phyloP scores from a whole-genome alignment of 2,329 filamentous ascomycete genomes.

The Fusarium sp. region DNA sequence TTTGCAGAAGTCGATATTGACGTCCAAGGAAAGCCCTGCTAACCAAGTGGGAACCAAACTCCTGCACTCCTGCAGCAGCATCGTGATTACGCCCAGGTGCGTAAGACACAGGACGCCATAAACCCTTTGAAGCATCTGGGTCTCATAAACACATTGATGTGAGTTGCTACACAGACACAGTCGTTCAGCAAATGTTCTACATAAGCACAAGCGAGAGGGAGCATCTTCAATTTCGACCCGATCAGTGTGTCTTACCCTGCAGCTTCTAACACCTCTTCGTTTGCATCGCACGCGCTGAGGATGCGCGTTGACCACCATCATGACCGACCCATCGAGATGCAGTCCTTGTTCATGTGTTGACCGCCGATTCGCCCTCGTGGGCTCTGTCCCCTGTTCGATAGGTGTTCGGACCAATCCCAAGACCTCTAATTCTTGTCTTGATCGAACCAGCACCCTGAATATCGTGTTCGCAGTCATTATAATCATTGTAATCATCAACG shows the following conservation, averaged over 20 bases:
- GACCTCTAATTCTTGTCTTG: conserved; percentile 2
- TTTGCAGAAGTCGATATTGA: conserved; percentile 1
- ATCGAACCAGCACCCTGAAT: conserved; percentile 9
- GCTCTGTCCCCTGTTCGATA: conserved; percentile 23
- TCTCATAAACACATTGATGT: conserved; percentile 5
- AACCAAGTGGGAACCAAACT: background rate
- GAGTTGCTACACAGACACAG: conserved; percentile 7
- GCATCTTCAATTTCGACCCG: conserved; percentile 4
- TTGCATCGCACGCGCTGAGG: conserved; percentile 25
- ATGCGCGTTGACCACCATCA: conserved; percentile 30
- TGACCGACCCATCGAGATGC: conserved; percentile 38
- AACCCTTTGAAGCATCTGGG: conserved; percentile 9
- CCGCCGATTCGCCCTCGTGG: conserved; percentile 35
- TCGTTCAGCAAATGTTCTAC: conserved; percentile 15
- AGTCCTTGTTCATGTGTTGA: conserved; percentile 40
- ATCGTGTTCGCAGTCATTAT: conserved; percentile 1
- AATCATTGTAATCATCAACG: conserved; percentile 7
- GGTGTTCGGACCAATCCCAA: conserved; percentile 33
- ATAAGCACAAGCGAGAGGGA: conserved; percentile 7
- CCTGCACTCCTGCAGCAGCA: background rate
- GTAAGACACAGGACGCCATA: conserved; percentile 10
- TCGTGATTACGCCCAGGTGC: background rate
- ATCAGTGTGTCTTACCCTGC: conserved; percentile 23
- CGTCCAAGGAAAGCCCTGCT: conserved; percentile 7
- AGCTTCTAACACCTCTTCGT: conserved; percentile 17